Evolutionary conservation across 1,139 yeast genomes (phyloP), one percentile per base, ranked within the genome.

Genomic region (Scheffersomyces lignicola): DNA sequence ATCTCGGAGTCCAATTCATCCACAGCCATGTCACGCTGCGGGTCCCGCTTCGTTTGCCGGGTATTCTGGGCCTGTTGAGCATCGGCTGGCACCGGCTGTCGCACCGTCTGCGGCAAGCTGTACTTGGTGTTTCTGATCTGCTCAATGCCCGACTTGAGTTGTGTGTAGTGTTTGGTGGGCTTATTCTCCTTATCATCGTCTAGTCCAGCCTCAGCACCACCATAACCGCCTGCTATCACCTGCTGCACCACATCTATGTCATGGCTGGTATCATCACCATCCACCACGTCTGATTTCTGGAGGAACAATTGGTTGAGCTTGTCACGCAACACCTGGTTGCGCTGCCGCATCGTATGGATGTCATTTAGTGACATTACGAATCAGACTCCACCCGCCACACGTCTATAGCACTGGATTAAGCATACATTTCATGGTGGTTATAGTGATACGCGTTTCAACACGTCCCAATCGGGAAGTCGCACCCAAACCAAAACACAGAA

Each of bases 71-170:
- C n/a, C n/a, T n/a, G n/a, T n/a, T n/a, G n/a, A n/a, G n/a, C n/a
- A n/a, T n/a, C n/a, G n/a, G n/a, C n/a, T n/a, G n/a, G n/a, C n/a
- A n/a, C n/a, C n/a, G n/a, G n/a, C n/a, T n/a, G n/a, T n/a, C n/a
- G n/a, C n/a, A n/a, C n/a, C n/a, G 13, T 14, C 13, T 26, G 13
- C 13, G 31, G 31, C 15, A 29, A 18, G 9, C 20, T 24, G 20
- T 29, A 29, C 13, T 18, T 17, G 3, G 31, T 29, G 20, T 29
- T 29, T 24, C 13, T 29, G 7, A 29, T 29, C 13, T 29, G 24
- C 3, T 29, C 31, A 18, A 29, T 18, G 5, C 13, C 13, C 18
- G 14, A 9, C 10, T 29, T 29, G 7, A 29, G 9, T 4, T 29
- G 11, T 8, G 10, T 11, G 11, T 11, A 29, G 20, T 18, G 14